Percentiles rank a stretch among this genome's conserved stretches.
Evolutionary conservation across 495 filamentous ascomycete genomes (phyloP).

Genomic region (Podospora didyma): DNA sequence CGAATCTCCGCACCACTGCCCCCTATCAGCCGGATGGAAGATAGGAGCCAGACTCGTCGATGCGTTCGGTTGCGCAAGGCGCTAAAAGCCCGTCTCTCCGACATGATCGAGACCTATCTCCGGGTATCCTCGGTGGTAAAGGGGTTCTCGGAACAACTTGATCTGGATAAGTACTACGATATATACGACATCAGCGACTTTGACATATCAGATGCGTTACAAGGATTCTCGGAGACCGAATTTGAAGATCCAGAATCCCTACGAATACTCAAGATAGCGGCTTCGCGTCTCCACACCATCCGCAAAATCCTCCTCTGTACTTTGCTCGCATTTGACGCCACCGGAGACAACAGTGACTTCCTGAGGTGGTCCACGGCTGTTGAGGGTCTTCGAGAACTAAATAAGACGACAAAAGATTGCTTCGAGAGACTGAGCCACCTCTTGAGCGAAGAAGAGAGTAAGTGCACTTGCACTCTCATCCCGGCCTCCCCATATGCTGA

Average conservation of each 20-base stretch:
- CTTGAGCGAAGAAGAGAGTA: slow-evolving; percentile 80
- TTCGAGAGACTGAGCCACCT: slow-evolving; percentile 57
- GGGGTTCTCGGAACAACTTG: slow-evolving; percentile 67
- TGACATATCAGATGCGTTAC: slow-evolving; percentile 66
- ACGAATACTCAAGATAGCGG: slow-evolving; percentile 70
- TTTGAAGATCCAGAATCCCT: slow-evolving; percentile 75
- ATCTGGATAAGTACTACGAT: slow-evolving; percentile 86
- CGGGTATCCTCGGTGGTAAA: slow-evolving; percentile 62
- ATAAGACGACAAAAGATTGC: slow-evolving; percentile 52
- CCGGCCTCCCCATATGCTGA: background rate
- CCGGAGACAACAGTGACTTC: slow-evolving; percentile 76
- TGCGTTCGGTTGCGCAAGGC: slow-evolving; percentile 74
- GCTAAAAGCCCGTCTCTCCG: slow-evolving; percentile 62
- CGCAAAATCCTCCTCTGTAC: slow-evolving; percentile 82
- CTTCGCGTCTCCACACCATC: slow-evolving; percentile 73
- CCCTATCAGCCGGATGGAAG: slow-evolving; percentile 78
- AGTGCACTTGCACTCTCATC: slow-evolving; percentile 36
- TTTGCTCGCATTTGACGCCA: slow-evolving; percentile 81
- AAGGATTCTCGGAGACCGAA: slow-evolving; percentile 55
- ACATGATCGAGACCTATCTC: slow-evolving; percentile 66
- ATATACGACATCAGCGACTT: slow-evolving; percentile 83
- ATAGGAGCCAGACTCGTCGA: slow-evolving; percentile 68
- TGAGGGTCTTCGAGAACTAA: slow-evolving; percentile 66
- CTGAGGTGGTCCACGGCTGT: slow-evolving; percentile 72
- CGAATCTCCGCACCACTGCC: slow-evolving; percentile 85